Evolutionary conservation across 345 rosid species (phyloP).

Genomic region (Gossypium raimondii): DNA sequence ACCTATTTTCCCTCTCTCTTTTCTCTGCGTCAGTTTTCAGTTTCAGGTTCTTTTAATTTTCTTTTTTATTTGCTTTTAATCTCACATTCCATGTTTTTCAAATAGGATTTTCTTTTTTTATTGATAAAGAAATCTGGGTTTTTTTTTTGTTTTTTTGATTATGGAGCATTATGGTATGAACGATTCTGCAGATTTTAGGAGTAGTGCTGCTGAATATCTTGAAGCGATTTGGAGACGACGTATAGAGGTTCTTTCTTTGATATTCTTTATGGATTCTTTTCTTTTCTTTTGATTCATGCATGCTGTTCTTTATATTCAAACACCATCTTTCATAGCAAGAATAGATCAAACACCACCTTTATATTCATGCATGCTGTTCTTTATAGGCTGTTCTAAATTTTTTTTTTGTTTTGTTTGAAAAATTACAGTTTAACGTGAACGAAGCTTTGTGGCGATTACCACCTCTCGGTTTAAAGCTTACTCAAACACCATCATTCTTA

Average conservation of each 20-base stretch:
- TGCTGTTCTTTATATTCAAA: too few species aligned
- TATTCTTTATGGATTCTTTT: background rate
- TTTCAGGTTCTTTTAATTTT: background rate
- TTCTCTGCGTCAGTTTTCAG: background rate
- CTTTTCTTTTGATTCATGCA: too few species aligned
- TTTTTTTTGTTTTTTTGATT: background rate
- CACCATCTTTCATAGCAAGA: too few species aligned
- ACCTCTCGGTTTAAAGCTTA: background rate
- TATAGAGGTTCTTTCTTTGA: background rate
- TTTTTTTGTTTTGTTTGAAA: too few species aligned
- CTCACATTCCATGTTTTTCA: background rate
- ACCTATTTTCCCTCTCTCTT: background rate
- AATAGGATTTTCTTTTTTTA: background rate
- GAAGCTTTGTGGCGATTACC: background rate
- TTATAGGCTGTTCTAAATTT: too few species aligned
- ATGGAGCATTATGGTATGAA: background rate
- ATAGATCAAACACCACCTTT: too few species aligned
- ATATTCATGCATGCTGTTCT: too few species aligned
- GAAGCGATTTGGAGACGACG: background rate
- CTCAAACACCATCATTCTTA: background rate
- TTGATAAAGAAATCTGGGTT: background rate
- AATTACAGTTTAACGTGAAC: background rate
- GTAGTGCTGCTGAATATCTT: background rate
- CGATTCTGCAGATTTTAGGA: background rate
- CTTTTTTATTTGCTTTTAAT: background rate